Conservation (phyloP, 2,329 filamentous ascomycete genomes). For the Epichloe festucae region DNA sequence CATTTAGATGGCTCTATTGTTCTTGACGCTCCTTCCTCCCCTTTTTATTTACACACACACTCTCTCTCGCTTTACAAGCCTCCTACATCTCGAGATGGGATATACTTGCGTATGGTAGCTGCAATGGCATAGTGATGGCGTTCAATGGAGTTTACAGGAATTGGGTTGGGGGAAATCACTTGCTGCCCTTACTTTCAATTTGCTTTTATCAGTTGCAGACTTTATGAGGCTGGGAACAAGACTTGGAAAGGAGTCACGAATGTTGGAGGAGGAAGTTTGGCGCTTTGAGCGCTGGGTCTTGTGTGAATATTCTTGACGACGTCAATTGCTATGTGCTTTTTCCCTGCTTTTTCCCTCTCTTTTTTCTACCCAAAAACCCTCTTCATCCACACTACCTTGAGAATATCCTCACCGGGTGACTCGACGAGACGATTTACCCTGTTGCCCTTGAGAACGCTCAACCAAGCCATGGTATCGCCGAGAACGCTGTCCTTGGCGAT, state of each 20-base stretch:
- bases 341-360: neutral
- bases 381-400: slow-evolving; percentile 53
- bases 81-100: neutral
- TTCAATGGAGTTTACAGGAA: slow-evolving; percentile 4
- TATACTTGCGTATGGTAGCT: neutral
- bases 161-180: neutral
- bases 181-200: neutral
- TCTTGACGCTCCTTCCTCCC: neutral
- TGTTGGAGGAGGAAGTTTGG: too few species aligned
- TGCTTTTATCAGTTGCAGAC: neutral
- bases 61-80: neutral
- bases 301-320: neutral
- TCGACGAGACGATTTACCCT: slow-evolving; percentile 60
- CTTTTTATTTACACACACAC: neutral
- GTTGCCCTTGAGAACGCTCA: slow-evolving; percentile 63
- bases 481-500: slow-evolving; percentile 37
- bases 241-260: neutral
- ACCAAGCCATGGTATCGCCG: slow-evolving; percentile 65
- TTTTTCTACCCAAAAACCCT: slow-evolving; percentile 41
- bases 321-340: neutral
- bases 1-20: slow-evolving; percentile 18
- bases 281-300: too few species aligned
- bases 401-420: slow-evolving; percentile 54
- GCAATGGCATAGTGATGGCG: slow-evolving; percentile 8
- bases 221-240: neutral